These are phyloP conservation scores for Boletus vinaceobasis DNA, from an alignment of 768 basidiomycete genomes.

Conservation along the genomic window DNA sequence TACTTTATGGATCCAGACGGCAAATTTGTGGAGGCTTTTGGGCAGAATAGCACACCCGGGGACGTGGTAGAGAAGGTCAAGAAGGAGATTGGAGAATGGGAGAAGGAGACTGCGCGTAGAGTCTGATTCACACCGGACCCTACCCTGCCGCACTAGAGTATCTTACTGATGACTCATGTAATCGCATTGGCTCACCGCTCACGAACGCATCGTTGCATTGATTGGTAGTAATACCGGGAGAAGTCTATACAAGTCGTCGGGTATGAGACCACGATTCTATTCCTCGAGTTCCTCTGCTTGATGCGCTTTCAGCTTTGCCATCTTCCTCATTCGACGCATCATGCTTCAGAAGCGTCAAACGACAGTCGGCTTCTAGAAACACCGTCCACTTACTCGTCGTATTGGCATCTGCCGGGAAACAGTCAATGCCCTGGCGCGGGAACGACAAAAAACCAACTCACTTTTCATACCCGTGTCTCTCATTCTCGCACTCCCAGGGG, in stretches of 20 bases:
- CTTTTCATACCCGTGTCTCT: constrained; percentile 85
- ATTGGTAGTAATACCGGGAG: not conserved
- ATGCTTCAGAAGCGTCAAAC: constrained; percentile 47
- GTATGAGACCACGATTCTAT: constrained; percentile 22
- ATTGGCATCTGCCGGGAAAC: constrained; percentile 70
- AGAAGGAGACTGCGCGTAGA: constrained; percentile 33
- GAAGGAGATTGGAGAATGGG: constrained; percentile 47
- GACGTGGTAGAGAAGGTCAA: constrained; percentile 65
- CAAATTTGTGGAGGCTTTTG: constrained; percentile 94
- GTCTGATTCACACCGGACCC: constrained; percentile 17
- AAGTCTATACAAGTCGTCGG: constrained; percentile 12
- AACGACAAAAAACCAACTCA: constrained; percentile 31
- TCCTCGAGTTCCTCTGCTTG: constrained; percentile 38
- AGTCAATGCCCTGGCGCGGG: constrained; percentile 5
- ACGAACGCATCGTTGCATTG: constrained; percentile 1
- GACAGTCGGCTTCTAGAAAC: not conserved
- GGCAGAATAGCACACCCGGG: constrained; percentile 68
- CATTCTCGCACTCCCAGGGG: constrained; percentile 93
- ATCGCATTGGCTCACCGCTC: constrained; percentile 16
- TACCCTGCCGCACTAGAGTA: not conserved
- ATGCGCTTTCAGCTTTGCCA: constrained; percentile 65
- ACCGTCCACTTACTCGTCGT: constrained; percentile 73
- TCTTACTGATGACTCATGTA: constrained; percentile 10
- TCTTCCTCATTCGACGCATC: constrained; percentile 82
- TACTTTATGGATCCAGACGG: constrained; percentile 97